phyloP scores from a whole-genome alignment of 352 stramenopile genomes.

The Phytophthora constricta region DNA sequence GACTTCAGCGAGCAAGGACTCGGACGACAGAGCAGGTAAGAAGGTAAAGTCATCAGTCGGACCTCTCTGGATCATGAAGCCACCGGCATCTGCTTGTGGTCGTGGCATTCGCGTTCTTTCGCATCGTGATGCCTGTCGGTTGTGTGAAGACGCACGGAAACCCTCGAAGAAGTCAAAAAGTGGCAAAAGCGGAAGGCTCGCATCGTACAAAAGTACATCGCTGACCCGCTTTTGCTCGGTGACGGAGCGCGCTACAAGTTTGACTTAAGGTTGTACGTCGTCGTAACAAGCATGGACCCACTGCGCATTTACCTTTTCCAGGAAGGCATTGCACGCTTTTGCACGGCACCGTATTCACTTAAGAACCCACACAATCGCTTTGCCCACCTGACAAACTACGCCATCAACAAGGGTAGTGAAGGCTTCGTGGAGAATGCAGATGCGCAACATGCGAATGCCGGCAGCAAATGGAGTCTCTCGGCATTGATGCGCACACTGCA shows the following conservation, averaged over 20 bases:
- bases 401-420: conserved; percentile 73
- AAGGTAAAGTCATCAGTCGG: background rate
- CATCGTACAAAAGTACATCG: conserved; percentile 86
- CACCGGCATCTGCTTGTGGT: conserved; percentile 85
- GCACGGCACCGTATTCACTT: conserved; percentile 78
- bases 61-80: conserved; percentile 90
- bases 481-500: conserved; percentile 57
- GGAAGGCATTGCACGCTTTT: conserved; percentile 87
- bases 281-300: conserved; percentile 88
- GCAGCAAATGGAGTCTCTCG: conserved; percentile 76
- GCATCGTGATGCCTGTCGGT: conserved; percentile 34
- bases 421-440: conserved; percentile 68
- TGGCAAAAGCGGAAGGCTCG: conserved; percentile 35
- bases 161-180: conserved; percentile 23
- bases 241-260: conserved; percentile 81
- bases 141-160: conserved; percentile 33
- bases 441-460: conserved; percentile 45
- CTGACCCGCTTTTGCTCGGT: conserved; percentile 76
- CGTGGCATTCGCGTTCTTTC: conserved; percentile 85
- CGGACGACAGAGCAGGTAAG: conserved; percentile 4
- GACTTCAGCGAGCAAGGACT: conserved; percentile 1
- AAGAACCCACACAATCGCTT: conserved; percentile 72
- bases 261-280: conserved; percentile 89
- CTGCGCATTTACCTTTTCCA: conserved; percentile 88
- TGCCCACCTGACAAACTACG: conserved; percentile 80